phyloP scores from a whole-genome alignment of 176 grass and related monocot genomes.

The Rhynchospora pubera region DNA sequence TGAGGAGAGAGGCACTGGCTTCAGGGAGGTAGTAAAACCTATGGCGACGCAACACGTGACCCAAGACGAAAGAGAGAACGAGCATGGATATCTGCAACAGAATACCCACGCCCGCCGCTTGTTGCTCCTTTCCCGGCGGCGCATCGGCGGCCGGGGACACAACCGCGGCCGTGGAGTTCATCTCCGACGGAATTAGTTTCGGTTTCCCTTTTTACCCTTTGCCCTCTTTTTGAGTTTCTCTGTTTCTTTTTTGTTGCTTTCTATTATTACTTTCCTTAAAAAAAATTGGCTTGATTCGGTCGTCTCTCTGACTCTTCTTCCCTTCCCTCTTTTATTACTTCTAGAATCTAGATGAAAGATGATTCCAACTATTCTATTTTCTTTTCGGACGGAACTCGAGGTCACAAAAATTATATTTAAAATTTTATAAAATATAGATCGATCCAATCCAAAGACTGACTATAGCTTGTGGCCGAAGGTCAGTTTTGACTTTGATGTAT shows the following conservation, averaged over 20 bases:
- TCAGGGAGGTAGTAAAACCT: conserved; percentile 96
- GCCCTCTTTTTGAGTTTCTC: background rate
- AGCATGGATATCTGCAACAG: conserved; percentile 97
- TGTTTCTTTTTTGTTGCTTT: background rate
- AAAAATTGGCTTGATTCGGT: background rate
- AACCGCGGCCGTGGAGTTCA: conserved; percentile 35
- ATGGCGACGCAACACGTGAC: conserved; percentile 88
- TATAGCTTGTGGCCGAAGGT: too few species aligned
- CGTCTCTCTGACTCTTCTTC: too few species aligned
- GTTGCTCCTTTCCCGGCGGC: conserved; percentile 87
- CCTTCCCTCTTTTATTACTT: background rate
- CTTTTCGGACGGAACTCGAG: background rate
- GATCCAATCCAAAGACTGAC: too few species aligned
- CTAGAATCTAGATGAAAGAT: too few species aligned
- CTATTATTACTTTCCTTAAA: background rate
- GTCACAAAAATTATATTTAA: too few species aligned
- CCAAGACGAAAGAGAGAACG: conserved; percentile 96
- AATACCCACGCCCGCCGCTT: conserved; percentile 89
- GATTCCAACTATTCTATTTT: background rate
- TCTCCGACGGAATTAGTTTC: conserved; percentile 21
- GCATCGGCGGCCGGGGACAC: conserved; percentile 33
- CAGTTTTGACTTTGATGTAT: too few species aligned
- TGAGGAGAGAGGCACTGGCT: conserved; percentile 95
- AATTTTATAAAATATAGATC: too few species aligned
- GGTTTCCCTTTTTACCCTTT: background rate